A percentile compares a stretch with the other conserved stretches of the same genome.
Evolutionary conservation across 2,329 filamentous ascomycete species (phyloP).

Genomic region (Onygenales sp.): DNA sequence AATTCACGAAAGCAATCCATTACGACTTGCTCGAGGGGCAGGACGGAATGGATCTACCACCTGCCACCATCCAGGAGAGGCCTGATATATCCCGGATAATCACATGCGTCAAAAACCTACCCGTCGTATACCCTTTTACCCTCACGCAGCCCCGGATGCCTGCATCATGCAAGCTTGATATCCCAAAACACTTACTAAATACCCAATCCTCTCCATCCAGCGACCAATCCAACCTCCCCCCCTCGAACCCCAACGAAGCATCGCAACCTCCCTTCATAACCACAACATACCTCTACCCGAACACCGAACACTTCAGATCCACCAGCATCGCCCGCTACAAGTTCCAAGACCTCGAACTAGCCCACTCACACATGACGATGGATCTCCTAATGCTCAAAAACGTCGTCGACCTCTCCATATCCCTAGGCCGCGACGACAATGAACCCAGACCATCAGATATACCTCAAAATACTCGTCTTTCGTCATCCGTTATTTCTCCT

Average conservation of each 20-base stretch:
- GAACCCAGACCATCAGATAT: slow-evolving; percentile 4
- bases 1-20: slow-evolving; percentile 26
- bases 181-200: slow-evolving; percentile 18
- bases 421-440: slow-evolving; percentile 13
- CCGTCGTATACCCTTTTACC: slow-evolving; percentile 9
- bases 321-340: slow-evolving; percentile 23
- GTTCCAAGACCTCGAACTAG: slow-evolving; percentile 22
- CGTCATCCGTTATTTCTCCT: not conserved
- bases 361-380: slow-evolving; percentile 22
- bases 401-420: slow-evolving; percentile 23
- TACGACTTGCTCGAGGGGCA: slow-evolving; percentile 17
- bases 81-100: slow-evolving; percentile 15
- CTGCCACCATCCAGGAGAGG: slow-evolving; percentile 3
- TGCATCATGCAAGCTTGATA: slow-evolving; percentile 20
- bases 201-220: not conserved
- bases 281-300: slow-evolving; percentile 27
- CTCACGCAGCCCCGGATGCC: slow-evolving; percentile 16
- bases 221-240: not conserved
- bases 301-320: slow-evolving; percentile 20
- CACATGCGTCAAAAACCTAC: slow-evolving; percentile 13
- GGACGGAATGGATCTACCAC: not conserved
- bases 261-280: slow-evolving; percentile 9
- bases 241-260: no score
- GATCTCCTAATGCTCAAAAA: slow-evolving; percentile 23
- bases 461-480: not conserved